Percentiles rank a stretch among this genome's conserved stretches.
Evolutionary conservation across 345 rosid genomes (phyloP).

Genomic region (Brassica juncea): DNA sequence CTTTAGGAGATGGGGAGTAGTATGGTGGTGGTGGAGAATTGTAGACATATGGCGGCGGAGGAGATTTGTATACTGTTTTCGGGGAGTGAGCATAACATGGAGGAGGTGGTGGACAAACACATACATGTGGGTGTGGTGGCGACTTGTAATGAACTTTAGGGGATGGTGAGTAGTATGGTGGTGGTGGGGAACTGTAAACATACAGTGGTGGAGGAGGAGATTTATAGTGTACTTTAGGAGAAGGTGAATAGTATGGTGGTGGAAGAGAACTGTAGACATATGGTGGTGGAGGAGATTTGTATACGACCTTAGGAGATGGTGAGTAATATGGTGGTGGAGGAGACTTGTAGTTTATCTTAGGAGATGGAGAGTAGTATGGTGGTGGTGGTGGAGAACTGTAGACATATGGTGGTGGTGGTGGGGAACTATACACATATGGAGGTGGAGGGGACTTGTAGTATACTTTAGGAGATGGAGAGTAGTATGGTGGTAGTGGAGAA

Average conservation of each 20-base stretch:
- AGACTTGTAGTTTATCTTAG: neutral
- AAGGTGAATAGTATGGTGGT: slow-evolving; percentile 7
- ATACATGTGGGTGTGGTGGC: slow-evolving; percentile 17
- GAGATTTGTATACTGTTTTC: neutral
- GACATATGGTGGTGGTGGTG: neutral
- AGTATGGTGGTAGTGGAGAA: neutral
- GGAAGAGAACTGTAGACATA: slow-evolving; percentile 25
- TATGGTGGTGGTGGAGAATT: slow-evolving; percentile 11
- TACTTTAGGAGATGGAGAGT: neutral
- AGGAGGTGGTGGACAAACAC: slow-evolving; percentile 10
- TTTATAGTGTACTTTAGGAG: neutral
- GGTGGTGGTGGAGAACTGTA: slow-evolving; percentile 2
- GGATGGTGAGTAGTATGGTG: slow-evolving; percentile 4
- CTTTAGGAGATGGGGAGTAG: neutral
- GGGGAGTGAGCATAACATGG: slow-evolving; percentile 6
- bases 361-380: neutral
- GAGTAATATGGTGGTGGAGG: slow-evolving; percentile 23
- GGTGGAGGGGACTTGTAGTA: neutral
- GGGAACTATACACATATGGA: neutral
- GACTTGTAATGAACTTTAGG: slow-evolving; percentile 4
- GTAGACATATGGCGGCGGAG: slow-evolving; percentile 26
- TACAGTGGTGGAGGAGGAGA: slow-evolving; percentile 27
- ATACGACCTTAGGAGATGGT: neutral
- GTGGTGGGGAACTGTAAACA: slow-evolving; percentile 16
- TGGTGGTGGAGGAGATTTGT: slow-evolving; percentile 23